Conservation (phyloP, 371 early-diverging fungal species). For the Circinella umbellata region DNA sequence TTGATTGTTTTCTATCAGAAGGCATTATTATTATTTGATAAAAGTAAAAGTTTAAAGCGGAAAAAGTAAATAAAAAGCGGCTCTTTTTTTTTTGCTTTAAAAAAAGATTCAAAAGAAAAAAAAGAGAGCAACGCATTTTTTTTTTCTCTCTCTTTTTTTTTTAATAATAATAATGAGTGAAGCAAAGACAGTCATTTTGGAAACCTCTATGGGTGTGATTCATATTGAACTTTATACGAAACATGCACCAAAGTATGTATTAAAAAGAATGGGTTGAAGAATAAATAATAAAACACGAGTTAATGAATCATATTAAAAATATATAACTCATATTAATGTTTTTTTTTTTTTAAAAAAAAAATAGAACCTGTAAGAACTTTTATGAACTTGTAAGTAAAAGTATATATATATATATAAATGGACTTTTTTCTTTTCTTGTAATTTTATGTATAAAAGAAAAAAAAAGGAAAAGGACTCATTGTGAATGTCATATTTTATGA, state of each 20-base stretch:
- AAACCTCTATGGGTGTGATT: conserved; percentile 72
- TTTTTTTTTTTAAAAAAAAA: no score
- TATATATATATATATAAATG: neutral
- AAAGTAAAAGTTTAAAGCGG: no score
- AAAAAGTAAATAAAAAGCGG: no score
- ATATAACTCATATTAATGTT: neutral
- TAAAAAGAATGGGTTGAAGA: no score
- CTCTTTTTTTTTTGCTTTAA: no score
- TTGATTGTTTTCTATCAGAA: conserved; percentile 9
- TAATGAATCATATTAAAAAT: neutral
- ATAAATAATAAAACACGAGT: neutral
- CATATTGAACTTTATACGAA: conserved; percentile 74
- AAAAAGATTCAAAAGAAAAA: no score
- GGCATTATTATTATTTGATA: neutral
- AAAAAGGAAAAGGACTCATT: neutral
- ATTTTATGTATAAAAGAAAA: neutral
- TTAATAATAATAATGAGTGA: conserved; percentile 7
- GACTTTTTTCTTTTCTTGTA: no score
- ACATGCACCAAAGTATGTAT: conserved; percentile 66
- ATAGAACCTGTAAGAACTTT: conserved; percentile 78
- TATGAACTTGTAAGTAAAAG: conserved; percentile 61
- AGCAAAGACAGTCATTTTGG: conserved; percentile 51
- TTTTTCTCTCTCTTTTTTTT: neutral
- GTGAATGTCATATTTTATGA: neutral
- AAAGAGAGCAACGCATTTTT: no score